phyloP scores from a whole-genome alignment of 2,329 filamentous ascomycete genomes.

The Leptographium wingfieldii region DNA sequence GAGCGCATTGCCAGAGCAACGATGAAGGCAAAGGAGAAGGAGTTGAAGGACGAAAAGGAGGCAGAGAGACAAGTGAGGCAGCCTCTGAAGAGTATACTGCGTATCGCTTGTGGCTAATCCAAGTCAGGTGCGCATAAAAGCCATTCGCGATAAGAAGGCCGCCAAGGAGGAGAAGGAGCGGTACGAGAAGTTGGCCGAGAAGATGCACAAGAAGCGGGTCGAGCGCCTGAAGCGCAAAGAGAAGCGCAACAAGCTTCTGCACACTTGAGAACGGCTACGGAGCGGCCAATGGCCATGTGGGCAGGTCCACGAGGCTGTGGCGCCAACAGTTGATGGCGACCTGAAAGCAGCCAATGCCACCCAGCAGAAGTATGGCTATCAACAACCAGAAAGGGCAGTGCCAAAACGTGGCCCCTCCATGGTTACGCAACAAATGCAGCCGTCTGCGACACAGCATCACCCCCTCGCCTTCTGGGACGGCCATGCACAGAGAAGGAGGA shows the following conservation, averaged over 20 bases:
- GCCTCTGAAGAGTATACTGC: not conserved
- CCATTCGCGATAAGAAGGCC: constrained; percentile 71
- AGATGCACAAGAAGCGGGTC: constrained; percentile 93
- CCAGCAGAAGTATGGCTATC: not conserved
- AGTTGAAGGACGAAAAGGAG: constrained; percentile 93
- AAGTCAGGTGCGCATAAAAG: constrained; percentile 57
- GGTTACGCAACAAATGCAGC: not conserved
- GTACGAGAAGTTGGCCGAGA: constrained; percentile 88
- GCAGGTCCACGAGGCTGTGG: not conserved
- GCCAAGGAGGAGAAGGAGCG: constrained; percentile 88
- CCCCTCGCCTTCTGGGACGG: not conserved
- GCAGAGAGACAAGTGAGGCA: constrained; percentile 60
- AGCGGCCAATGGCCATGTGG: not conserved
- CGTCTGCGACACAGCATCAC: not conserved
- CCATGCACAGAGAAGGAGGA: not conserved
- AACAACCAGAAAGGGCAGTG: not conserved
- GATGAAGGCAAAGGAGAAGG: constrained; percentile 87
- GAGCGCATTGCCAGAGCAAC: constrained; percentile 56
- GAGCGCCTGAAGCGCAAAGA: constrained; percentile 89
- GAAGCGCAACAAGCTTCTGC: constrained; percentile 82
- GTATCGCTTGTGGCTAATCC: not conserved
- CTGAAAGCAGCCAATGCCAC: not conserved
- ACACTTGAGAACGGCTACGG: constrained; percentile 36
- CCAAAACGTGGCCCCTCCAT: not conserved
- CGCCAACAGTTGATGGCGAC: not conserved